Evolutionary conservation across 495 filamentous ascomycete genomes (phyloP), one percentile per base, ranked within the genome.

Genomic region (Ramalina intermedia): DNA sequence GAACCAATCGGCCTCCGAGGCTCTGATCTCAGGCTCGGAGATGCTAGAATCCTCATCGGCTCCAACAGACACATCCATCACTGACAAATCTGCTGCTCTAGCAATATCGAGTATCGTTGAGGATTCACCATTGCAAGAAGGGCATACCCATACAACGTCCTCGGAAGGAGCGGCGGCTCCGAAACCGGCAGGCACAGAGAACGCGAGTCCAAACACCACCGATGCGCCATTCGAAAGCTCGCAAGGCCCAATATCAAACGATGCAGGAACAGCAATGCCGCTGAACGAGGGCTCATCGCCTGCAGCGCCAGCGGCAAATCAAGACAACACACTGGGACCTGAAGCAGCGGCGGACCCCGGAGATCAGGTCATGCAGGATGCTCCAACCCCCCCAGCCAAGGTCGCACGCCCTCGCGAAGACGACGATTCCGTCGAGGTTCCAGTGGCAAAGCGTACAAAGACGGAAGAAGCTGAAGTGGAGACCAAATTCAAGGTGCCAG

Each of bases 371-470:
- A 70, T 62, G 16, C 56, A 66, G 6, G 63, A 62, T 48, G 61
- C 55, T 4, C 67, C 67, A 0, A 29, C 51, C 43, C 69, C 72
- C n/a, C 65, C 72, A 2, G 61, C 65, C 2, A 87, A 87, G 61
- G 42, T 80, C 2, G 68, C 78, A 0, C 74, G 84, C 8, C 82
- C 85, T 52, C 80, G 87, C 0, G 85, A 90, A 14, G 64, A 71
- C 4, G 80, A 76, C 33, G 76, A 88, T 48, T 69, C 66, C 33
- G 72, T 70, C 35, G 81, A 85, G n/a, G 85, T 84, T 52, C 85
- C 81, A 17, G 78, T 78, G 17, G 73, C 84, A 7, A 94, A 94
- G 64, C 77, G 86, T 23, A 72, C 83, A 35, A 88, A 82, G 63
- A 76, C 80, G 13, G 73, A 71, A 6, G 69, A 69, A 1, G 62